Evolutionary conservation across 1,139 yeast genomes (phyloP), one percentile per base, ranked within the genome.

Genomic region (Diutina sp.): DNA sequence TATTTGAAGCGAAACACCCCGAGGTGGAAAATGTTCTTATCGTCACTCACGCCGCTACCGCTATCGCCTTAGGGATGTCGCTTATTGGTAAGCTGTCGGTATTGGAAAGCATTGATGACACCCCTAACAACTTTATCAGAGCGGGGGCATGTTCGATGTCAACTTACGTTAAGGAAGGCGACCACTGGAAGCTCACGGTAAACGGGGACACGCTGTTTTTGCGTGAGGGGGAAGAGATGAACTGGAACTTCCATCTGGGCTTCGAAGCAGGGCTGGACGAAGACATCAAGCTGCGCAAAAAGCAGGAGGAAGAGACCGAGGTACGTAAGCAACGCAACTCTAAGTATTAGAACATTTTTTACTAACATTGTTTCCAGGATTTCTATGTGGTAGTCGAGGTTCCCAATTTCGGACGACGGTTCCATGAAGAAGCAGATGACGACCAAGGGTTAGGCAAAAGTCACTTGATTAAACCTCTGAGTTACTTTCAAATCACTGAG

Each of bases 31-130:
- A 79, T 0, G 70, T 89, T 8, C 66, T 89, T 54, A 72, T 89
- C 12, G 80, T 87, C 46, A 83, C 93, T 8, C 96, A 89, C 67
- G 96, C 96, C 1, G 96, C 96, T 6, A 79, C 91, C 6, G 86
- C 86, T 65, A 87, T 87, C 58, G 89, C 90, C 0, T 71, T 89
- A 30, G 95, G 95, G 1, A 77, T 87, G 76, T 80, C 85, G 1
- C 71, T 89, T 45, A 67, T 84, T 62, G 81, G 57, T 8, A 51
- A 38, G 8, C n/a, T 14, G 14, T 56, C 60, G 53, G 81, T 81
- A 3, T 53, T 85, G 72, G 46, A 85, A 71, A 2, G 84, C n/a
- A 66, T 88, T 56, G 86, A 82, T 8, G 56, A 57, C 51, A 41
- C 55, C 4, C 60, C 59, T 3, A 56, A 58, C 18, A 62, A 64